Base-by-base conservation (phyloP, 2,329 filamentous ascomycete species). In the Byssochlamys sp. region DNA sequence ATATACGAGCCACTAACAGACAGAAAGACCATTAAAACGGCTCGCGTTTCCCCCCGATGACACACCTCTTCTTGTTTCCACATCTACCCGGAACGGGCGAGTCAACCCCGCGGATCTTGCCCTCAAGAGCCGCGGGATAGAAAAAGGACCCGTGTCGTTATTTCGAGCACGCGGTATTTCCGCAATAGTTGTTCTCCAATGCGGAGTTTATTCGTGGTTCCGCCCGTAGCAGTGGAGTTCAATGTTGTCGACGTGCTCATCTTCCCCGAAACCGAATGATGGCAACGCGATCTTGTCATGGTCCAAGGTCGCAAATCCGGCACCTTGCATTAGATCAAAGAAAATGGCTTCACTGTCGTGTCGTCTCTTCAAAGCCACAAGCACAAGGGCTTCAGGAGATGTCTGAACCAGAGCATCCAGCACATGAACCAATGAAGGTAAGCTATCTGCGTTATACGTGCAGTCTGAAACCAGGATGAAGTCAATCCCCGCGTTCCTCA, bases 401-500 rank as follows among this genome's bases (percentile, higher is more conserved):
- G 67, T 67, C 19, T 69, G 66, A 49, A 78, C 70, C 53, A 87
- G 69, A 9, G 70, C 73, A 25, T 67, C 63, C 9, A 89, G 71
- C 1, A 84, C 85, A 28, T 73, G 71, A 6, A 89, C 84, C 39
- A 89, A 73, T 26, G 82, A 78, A 2, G 84, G 82, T 55, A 86
- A 80, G 59, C 83, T 86, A 64, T 87, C 85, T 14, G 81, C 76
- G 67, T 89, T 89, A 72, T 90, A 90, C 1, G 86, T 89, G 71
- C 87, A 89, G 68, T 90, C 87, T 1, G 85, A 84, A 1, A 88
- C 80, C 3, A 88, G 67, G 25, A 89, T 77, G 33, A 89, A 65
- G 67, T 87, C 81, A 64, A 83, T 78, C 10, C 64, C 65, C 39
- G 65, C 65, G 26, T 65, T 62, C 25, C 63, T 65, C 10, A 78